Percentiles rank a stretch among this genome's conserved stretches.
These are phyloP conservation scores for Trichophyton equinum DNA, from an alignment of 2,329 filamentous ascomycete species.

Conservation along the genomic window DNA sequence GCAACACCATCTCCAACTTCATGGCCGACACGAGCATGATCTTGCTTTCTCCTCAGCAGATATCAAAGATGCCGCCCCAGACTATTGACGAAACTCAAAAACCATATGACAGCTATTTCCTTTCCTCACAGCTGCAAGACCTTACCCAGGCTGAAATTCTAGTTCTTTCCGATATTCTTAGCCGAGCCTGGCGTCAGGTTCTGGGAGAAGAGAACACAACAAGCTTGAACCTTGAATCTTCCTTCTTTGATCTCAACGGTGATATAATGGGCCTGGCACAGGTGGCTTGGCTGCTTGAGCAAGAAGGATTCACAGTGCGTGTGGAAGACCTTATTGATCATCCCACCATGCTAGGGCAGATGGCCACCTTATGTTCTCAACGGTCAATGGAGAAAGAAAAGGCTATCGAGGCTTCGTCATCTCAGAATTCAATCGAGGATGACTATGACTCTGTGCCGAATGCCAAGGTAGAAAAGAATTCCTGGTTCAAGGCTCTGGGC, in stretches of 20 bases:
- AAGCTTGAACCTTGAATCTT: constrained; percentile 26
- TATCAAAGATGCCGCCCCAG: constrained; percentile 23
- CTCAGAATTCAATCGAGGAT: constrained; percentile 9
- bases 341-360: constrained; percentile 31
- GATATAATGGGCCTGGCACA: constrained; percentile 32
- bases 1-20: constrained; percentile 26
- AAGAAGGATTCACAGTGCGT: constrained; percentile 28
- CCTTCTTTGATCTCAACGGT: constrained; percentile 32
- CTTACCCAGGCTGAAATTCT: constrained; percentile 29
- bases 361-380: constrained; percentile 19
- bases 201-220: constrained; percentile 19
- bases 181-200: constrained; percentile 30
- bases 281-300: constrained; percentile 30
- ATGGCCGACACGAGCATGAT: constrained; percentile 24
- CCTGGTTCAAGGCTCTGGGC: constrained; percentile 11
- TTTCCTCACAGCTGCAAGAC: constrained; percentile 26
- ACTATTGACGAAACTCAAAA: constrained; percentile 16
- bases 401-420: background rate
- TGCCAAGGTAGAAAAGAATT: constrained; percentile 10
- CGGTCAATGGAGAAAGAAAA: constrained; percentile 5
- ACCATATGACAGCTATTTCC: constrained; percentile 21
- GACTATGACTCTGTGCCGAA: background rate
- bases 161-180: constrained; percentile 29
- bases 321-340: constrained; percentile 31
- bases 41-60: constrained; percentile 24